Conservation (phyloP, 331 rosid species). For the Pyracantha coccinea region DNA sequence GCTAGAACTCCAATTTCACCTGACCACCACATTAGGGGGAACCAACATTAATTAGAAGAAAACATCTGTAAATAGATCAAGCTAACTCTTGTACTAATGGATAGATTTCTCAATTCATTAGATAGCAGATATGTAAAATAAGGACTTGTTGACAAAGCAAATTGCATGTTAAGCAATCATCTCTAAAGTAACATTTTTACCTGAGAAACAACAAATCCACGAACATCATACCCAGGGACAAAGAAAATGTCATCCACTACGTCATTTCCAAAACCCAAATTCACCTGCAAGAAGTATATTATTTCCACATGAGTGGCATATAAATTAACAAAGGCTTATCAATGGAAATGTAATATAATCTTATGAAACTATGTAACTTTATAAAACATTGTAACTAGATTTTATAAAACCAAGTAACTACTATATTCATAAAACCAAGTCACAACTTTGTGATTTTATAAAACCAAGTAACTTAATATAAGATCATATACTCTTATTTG, state of each 20-base stretch:
- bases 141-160: not conserved
- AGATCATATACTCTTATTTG: not conserved
- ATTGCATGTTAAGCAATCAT: not conserved
- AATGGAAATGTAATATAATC: not conserved
- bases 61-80: not conserved
- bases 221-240: slow-evolving; percentile 76
- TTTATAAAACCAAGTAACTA: not conserved
- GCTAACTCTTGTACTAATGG: not conserved
- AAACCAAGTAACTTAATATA: not conserved
- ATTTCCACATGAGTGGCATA: slow-evolving; percentile 12
- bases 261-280: slow-evolving; percentile 76
- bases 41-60: not conserved
- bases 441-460: not conserved
- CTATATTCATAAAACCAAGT: not conserved
- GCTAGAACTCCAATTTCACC: not conserved
- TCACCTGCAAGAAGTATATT: slow-evolving; percentile 56
- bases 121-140: slow-evolving; percentile 5
- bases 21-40: not conserved
- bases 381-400: not conserved
- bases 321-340: slow-evolving; percentile 5
- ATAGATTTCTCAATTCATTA: not conserved
- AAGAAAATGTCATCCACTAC: slow-evolving; percentile 59
- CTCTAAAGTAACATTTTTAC: slow-evolving; percentile 29
- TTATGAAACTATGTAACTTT: not conserved
- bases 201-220: slow-evolving; percentile 94